Evolutionary conservation across 306 rosid species (phyloP).

Genomic region (Hippophae gyantsensis): DNA sequence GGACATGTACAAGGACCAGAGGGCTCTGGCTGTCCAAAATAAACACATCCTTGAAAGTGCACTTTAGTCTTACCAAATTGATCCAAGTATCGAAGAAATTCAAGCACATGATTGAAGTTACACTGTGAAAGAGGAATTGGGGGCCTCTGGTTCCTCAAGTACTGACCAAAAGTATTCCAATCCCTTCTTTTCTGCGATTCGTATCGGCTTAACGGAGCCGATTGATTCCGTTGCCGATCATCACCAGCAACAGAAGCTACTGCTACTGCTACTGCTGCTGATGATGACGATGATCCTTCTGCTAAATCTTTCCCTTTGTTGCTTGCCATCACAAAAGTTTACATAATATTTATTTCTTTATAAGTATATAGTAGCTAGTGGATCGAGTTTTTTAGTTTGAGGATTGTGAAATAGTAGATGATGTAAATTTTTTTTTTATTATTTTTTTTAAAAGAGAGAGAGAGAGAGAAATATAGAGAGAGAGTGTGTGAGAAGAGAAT

Average conservation of each 20-base stretch:
- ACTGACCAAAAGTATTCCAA: constrained; percentile 57
- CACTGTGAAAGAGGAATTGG: constrained; percentile 46
- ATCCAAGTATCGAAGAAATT: constrained; percentile 42
- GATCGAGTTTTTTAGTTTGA: neutral
- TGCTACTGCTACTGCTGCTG: neutral
- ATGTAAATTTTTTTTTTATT: too few species aligned
- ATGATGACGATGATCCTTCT: constrained; percentile 39
- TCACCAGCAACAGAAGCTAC: neutral
- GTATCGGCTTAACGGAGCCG: constrained; percentile 38
- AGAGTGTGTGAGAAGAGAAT: neutral
- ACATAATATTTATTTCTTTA: neutral
- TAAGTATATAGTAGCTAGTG: neutral
- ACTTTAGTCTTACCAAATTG: constrained; percentile 59
- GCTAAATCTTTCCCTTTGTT: constrained; percentile 37
- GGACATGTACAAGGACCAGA: constrained; percentile 52
- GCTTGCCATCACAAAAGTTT: constrained; percentile 20
- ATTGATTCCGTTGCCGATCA: constrained; percentile 5
- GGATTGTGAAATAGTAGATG: neutral
- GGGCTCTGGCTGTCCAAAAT: constrained; percentile 50
- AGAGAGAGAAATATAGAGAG: too few species aligned
- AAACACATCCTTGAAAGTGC: constrained; percentile 43
- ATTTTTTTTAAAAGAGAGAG: too few species aligned
- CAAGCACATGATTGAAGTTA: constrained; percentile 37
- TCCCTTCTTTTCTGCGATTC: constrained; percentile 54
- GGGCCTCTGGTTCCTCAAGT: constrained; percentile 48